Evolutionary conservation across 805 yeast genomes (phyloP), one percentile per base, ranked within the genome.

Genomic region (Saccharomyces jurei): DNA sequence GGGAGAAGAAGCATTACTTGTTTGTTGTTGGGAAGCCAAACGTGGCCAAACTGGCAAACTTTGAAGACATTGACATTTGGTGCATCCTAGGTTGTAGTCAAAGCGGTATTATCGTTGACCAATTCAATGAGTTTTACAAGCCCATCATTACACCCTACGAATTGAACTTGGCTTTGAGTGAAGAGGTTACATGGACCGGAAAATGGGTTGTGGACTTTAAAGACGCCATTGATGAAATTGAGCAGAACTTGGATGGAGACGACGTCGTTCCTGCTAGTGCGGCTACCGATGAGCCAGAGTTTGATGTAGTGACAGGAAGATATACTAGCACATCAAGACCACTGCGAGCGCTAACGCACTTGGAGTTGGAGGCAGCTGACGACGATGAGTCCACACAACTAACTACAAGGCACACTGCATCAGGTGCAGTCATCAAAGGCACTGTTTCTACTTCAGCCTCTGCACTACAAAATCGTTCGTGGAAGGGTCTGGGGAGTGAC

Each of bases 1-100:
- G 92, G 0, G 97, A 88, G 1, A 94, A 94, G 71, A 94, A 94
- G 65, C 92, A 88, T 60, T 94, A 94, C 66, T 80, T 89, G 66
- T 90, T 94, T 73, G 98, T 91, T 3, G 98, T 94, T 3, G 99
- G 99, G 10, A 94, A 94, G 69, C 98, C 98, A 9, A 94, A 94
- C 65, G 97, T 94, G 21, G 96, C 99, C 27, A 94, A 94, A 65
- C 75, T 94, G 51, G 99, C 98, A 9, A 94, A 94, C 68, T 94
- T 94, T 67, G 99, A 92, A 58, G 84, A 82, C n/a, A 81, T 94
- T 13, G 98, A 94, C 61, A 79, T 88, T 25, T 94, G 99, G 98
- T 91, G 96, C 64, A 81, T 94, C 11, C 71, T 94, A 13, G 99
- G 99, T 0, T 94, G 99, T 68, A 90, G 95, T 10, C 89, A 90